Evolutionary conservation across 768 basidiomycete species (phyloP).

Genomic region (Boletus barrowsii): DNA sequence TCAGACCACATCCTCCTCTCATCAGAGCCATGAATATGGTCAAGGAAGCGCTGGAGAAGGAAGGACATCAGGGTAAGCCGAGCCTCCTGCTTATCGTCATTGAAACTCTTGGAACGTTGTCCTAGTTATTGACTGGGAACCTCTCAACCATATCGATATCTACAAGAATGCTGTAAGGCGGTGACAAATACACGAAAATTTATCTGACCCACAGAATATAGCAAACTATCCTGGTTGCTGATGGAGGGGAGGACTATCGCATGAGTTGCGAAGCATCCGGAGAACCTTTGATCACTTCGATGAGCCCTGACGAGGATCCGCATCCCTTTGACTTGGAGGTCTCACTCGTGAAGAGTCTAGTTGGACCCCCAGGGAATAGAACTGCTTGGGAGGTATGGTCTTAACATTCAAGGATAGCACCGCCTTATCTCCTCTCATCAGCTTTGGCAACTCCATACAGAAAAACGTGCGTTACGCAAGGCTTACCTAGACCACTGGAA

Average conservation of each 20-base stretch:
- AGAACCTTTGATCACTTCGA: slow-evolving; percentile 41
- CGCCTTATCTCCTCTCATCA: slow-evolving; percentile 5
- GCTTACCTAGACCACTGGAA: slow-evolving; percentile 50
- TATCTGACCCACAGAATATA: slow-evolving; percentile 12
- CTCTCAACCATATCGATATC: slow-evolving; percentile 45
- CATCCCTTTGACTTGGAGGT: slow-evolving; percentile 40
- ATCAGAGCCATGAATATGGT: slow-evolving; percentile 55
- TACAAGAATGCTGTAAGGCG: slow-evolving; percentile 23
- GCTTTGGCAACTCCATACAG: slow-evolving; percentile 47
- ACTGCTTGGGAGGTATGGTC: slow-evolving; percentile 42
- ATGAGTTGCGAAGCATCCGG: slow-evolving; percentile 37
- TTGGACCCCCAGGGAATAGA: slow-evolving; percentile 41
- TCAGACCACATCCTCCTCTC: slow-evolving; percentile 65
- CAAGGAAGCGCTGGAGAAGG: slow-evolving; percentile 55
- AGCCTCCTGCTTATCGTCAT: not conserved
- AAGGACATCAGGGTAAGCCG: slow-evolving; percentile 62
- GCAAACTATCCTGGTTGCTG: slow-evolving; percentile 39
- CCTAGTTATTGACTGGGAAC: slow-evolving; percentile 64
- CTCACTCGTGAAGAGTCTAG: slow-evolving; percentile 43
- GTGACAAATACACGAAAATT: not conserved
- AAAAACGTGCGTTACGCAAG: slow-evolving; percentile 40
- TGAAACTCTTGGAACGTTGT: slow-evolving; percentile 3
- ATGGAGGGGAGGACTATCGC: slow-evolving; percentile 39
- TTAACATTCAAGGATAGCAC: not conserved
- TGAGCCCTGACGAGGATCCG: slow-evolving; percentile 33